Evolutionary conservation across 768 basidiomycete genomes (phyloP).

Genomic region (Fomitopsis serialis): DNA sequence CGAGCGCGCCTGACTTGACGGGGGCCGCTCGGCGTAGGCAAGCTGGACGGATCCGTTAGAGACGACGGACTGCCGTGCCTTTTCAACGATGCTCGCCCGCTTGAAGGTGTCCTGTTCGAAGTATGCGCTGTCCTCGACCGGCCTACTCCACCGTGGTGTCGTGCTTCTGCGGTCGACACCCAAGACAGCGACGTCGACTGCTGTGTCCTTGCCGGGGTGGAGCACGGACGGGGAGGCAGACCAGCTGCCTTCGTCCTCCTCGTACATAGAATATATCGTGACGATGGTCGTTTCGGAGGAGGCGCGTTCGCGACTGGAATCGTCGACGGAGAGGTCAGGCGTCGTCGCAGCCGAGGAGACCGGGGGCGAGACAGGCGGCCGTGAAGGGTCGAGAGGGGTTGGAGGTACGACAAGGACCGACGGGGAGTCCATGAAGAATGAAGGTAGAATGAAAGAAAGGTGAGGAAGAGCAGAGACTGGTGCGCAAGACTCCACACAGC

Average conservation of each 20-base stretch:
- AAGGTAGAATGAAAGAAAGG: not conserved
- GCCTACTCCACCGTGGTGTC: conserved; percentile 20
- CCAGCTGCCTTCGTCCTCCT: conserved; percentile 54
- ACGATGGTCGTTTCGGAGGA: conserved; percentile 75
- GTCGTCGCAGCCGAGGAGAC: conserved; percentile 19
- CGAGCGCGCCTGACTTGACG: conserved; percentile 15
- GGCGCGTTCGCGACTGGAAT: conserved; percentile 39
- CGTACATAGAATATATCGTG: conserved; percentile 87
- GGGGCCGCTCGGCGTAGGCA: conserved; percentile 20
- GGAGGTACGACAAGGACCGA: conserved; percentile 22
- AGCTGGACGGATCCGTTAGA: conserved; percentile 23
- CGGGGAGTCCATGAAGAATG: conserved; percentile 19
- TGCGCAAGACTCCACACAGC: not conserved
- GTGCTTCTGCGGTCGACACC: conserved; percentile 29
- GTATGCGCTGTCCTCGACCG: conserved; percentile 23
- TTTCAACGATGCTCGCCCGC: conserved; percentile 17
- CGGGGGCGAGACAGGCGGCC: conserved; percentile 4
- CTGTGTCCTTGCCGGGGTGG: conserved; percentile 31
- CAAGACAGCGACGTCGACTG: conserved; percentile 16
- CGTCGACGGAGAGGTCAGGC: conserved; percentile 31
- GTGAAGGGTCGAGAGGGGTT: conserved; percentile 15
- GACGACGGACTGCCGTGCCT: conserved; percentile 16
- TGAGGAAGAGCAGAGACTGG: conserved; percentile 2
- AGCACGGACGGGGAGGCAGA: conserved; percentile 24
- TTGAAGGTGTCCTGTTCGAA: conserved; percentile 25